Base-by-base conservation (phyloP, 2,329 filamentous ascomycete species). In the Hypomyces perniciosus region DNA sequence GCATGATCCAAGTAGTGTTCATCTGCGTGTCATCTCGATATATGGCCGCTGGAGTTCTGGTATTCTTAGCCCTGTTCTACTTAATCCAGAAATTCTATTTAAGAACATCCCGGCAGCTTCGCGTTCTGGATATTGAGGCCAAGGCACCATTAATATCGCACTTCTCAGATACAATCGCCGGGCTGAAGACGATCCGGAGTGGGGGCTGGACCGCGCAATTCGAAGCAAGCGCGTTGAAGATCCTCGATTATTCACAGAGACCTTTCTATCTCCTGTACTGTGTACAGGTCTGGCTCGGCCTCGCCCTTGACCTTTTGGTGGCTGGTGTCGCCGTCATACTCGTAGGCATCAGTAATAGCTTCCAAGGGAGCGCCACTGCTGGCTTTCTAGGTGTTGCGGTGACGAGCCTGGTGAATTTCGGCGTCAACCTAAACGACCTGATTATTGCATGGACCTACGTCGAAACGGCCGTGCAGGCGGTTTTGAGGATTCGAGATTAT, bases 251-350 rank as follows among this genome's bases (percentile, higher is more conserved):
- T 9, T 77, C 75, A 0, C 77, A 80, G 52, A 63, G 68, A 27
- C 77, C 78, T 1, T 75, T 72, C 42, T 81, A 80, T 52, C 66
- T 78, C 1, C 66, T 80, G 6, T 71, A 67, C 44, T 71, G 69
- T 10, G 68, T 79, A 12, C 78, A 81, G 56, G 65, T 72, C 28
- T 81, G 77, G 77, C 65, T 80, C 0, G 71, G 63, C 0, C 60
- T 80, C 1, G 72, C 74, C 1, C 58, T 80, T 4, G 73, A 78
- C 51, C 59, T 78, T 28, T 60, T 77, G 2, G 58, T 64, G 13
- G 56, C 55, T 6, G 48, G 48, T 1, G 43, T 57, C 1, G 59
- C 59, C 0, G 51, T 62, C 7, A 31, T 58, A 1, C 56, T 64
- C 6, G 55, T 61, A 0, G 64, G 69, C 5, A 60, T 79, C 4